A percentile compares a stretch with the other conserved stretches of the same genome.
These are phyloP conservation scores for Phytopythium sindhum DNA, from an alignment of 352 stramenopile species.

Conservation along the genomic window DNA sequence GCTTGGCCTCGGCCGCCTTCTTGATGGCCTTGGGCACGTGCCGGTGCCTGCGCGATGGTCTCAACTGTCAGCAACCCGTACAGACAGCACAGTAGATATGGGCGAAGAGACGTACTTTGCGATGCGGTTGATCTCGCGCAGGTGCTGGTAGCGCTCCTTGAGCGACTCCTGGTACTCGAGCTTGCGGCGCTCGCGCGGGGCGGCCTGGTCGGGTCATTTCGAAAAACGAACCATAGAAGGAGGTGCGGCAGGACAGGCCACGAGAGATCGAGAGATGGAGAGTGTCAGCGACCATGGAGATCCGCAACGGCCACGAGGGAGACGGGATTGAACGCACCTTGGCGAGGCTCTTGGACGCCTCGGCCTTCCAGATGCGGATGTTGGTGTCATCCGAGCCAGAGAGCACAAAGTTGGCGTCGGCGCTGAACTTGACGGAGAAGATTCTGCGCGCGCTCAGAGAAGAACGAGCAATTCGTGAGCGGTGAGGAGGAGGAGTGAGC, in stretches of 20 bases:
- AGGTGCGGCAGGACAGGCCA: slow-evolving; percentile 7
- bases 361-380: slow-evolving; percentile 98
- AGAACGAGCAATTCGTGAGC: not conserved
- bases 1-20: slow-evolving; percentile 92
- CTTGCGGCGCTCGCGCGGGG: slow-evolving; percentile 84
- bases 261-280: not conserved
- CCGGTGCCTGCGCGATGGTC: slow-evolving; percentile 66
- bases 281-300: not conserved
- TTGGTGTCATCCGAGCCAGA: slow-evolving; percentile 99
- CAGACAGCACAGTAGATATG: too few relatives aligned
- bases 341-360: slow-evolving; percentile 92
- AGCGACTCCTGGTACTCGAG: slow-evolving; percentile 97
- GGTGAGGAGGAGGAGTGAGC: not conserved
- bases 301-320: slow-evolving; percentile 1
- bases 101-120: slow-evolving; percentile 80
- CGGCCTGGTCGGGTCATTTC: slow-evolving; percentile 21
- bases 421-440: slow-evolving; percentile 86
- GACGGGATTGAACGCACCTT: too few relatives aligned
- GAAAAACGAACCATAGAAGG: slow-evolving; percentile 13
- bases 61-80: slow-evolving; percentile 12
- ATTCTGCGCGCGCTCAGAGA: slow-evolving; percentile 28
- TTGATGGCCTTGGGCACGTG: slow-evolving; percentile 98
- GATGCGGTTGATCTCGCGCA: slow-evolving; percentile 95
- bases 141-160: slow-evolving; percentile 93
- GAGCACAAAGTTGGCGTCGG: slow-evolving; percentile 94